Conservation (phyloP, 805 yeast species). For the Metschnikowia kofuensis region DNA sequence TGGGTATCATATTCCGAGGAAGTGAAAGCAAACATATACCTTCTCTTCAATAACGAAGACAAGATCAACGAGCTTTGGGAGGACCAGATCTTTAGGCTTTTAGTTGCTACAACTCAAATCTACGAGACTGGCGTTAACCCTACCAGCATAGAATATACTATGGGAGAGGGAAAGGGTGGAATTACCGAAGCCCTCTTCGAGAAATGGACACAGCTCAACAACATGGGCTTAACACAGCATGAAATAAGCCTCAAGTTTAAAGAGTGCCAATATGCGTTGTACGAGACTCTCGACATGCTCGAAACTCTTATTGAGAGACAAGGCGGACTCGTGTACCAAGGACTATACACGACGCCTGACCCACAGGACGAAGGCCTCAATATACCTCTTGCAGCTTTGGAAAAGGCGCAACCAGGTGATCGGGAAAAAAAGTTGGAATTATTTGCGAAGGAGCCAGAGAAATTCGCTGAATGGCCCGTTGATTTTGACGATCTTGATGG, state of each 20-base stretch:
- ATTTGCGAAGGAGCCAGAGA: no score
- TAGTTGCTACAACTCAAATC: not conserved
- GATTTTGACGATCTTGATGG: no score
- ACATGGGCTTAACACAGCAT: no score
- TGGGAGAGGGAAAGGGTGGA: not conserved
- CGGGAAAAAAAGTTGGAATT: no score
- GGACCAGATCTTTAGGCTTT: not conserved
- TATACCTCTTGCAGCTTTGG: no score
- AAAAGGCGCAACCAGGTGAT: no score
- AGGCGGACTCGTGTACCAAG: not conserved
- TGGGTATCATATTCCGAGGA: not conserved
- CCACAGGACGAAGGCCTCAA: not conserved
- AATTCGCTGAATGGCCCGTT: no score
- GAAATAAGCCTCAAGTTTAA: no score
- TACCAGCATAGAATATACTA: not conserved
- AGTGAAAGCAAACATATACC: no score
- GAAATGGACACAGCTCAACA: not conserved
- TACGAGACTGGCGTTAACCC: not conserved
- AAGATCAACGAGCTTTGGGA: no score
- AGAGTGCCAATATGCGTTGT: not conserved
- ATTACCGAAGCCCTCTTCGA: not conserved
- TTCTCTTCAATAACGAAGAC: no score
- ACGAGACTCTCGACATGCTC: not conserved
- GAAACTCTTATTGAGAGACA: not conserved
- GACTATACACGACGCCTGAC: not conserved